These are phyloP conservation scores for Kingdonia uniflora DNA, from an alignment of 164 flowering plant genomes.

Conservation along the genomic window DNA sequence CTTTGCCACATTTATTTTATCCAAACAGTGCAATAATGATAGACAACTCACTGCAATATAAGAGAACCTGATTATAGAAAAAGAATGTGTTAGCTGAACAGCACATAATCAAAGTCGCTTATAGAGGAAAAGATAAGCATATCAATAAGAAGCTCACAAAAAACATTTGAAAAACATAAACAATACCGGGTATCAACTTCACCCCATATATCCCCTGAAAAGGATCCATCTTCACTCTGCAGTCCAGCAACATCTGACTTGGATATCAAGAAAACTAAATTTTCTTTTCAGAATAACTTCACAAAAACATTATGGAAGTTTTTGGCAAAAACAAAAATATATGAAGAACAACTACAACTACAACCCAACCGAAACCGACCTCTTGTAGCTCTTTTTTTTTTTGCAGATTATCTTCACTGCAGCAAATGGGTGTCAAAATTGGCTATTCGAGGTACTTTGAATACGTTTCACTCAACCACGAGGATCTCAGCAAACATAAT, in stretches of 20 bases:
- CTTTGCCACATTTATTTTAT: slow-evolving; percentile 71
- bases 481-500: no score
- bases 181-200: slow-evolving; percentile 76
- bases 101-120: no score
- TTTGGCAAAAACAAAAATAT: neutral
- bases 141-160: neutral
- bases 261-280: slow-evolving; percentile 18
- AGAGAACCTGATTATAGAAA: slow-evolving; percentile 49
- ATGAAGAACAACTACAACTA: neutral
- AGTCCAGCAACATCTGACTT: slow-evolving; percentile 51
- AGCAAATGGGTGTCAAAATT: no score
- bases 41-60: slow-evolving; percentile 75
- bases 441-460: no score
- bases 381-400: no score
- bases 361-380: no score
- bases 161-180: slow-evolving; percentile 1
- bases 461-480: no score
- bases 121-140: neutral
- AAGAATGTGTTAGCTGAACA: no score
- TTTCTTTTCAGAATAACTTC: slow-evolving; percentile 9
- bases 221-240: slow-evolving; percentile 92
- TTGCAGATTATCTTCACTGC: no score
- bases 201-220: slow-evolving; percentile 96
- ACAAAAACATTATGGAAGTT: neutral
- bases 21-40: slow-evolving; percentile 49